Evolutionary conservation across 345 rosid genomes (phyloP), one percentile per base, ranked within the genome.

Genomic region (Euclidium syriacum): DNA sequence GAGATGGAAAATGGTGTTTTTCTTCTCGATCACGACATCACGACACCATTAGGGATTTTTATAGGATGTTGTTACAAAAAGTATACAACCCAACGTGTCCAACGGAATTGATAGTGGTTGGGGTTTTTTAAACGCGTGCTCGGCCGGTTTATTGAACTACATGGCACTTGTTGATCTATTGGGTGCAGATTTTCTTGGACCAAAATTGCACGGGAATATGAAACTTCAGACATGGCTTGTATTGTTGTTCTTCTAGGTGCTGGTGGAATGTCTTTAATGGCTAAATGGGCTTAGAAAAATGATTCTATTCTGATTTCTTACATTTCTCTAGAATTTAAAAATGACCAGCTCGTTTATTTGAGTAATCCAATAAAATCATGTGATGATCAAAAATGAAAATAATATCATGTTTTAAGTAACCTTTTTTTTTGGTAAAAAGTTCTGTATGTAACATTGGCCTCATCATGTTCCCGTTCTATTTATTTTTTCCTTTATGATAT

Each of bases 91-190:
- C 52, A 11, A 56, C 9, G 3, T 65, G 76, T 6, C 68, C 78
- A 0, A 66, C 60, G 1, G 71, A 76, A 0, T 52, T 73, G 3
- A 70, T 70, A 41, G 73, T 77, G 23, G 59, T 68, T 15, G 78
- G 80, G 20, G 1, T n/a, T n/a, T 73, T 3, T 56, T 65, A 2
- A 49, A 73, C 24, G 64, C 75, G 1, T 54, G 39, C 0, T 55
- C 77, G 0, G 63, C 80, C 0, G 78, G 80, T 10, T 34, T 73
- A 4, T 40, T 77, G 22, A 65, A 64, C 14, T 73, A 73, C n/a
- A 69, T 77, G 78, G 58, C 75, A 2, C 24, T 77, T 11, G 81
- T 77, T 10, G 78, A 77, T 66, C 75, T 73, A 3, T 64, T 77
- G 6, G 73, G 67, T 0, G 62, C 73, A 14, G 78, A 77, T 57